phyloP scores from a whole-genome alignment of 495 filamentous ascomycete species.

The Xylaria castorea region DNA sequence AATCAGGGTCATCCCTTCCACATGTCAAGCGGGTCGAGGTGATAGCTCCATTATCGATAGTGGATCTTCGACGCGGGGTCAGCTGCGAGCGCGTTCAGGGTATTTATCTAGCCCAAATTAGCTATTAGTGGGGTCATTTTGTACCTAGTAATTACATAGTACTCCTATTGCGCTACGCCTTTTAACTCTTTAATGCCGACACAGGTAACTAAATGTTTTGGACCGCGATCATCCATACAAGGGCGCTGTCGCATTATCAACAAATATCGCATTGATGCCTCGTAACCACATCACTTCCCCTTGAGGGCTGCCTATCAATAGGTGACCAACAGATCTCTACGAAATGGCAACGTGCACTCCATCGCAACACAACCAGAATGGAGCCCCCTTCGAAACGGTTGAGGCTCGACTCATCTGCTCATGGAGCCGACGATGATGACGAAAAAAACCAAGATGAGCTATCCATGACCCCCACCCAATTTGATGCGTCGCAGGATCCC shows the following conservation, averaged over 20 bases:
- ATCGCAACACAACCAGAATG: slow-evolving; percentile 46
- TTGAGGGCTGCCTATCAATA: neutral
- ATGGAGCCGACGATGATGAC: slow-evolving; percentile 42
- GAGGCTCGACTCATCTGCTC: slow-evolving; percentile 51
- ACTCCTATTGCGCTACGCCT: no score
- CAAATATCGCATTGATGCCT: neutral
- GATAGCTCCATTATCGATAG: neutral
- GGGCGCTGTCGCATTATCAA: neutral
- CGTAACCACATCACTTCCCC: neutral
- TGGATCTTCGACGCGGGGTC: slow-evolving; percentile 10
- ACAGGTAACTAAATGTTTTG: neutral
- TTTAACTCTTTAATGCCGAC: neutral
- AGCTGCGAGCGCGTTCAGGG: slow-evolving; percentile 13
- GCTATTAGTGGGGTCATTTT: neutral
- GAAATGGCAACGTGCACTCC: slow-evolving; percentile 22
- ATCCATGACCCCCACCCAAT: slow-evolving; percentile 47
- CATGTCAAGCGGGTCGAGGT: neutral
- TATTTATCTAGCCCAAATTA: neutral
- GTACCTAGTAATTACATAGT: neutral
- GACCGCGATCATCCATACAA: neutral
- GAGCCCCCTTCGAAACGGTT: slow-evolving; percentile 65
- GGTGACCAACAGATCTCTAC: neutral
- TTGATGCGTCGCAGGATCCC: slow-evolving; percentile 53
- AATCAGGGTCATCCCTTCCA: neutral
- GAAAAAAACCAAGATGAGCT: slow-evolving; percentile 54